Base-by-base conservation (phyloP, 108 stramenopile species). In the Cyclotella kingstonii region DNA sequence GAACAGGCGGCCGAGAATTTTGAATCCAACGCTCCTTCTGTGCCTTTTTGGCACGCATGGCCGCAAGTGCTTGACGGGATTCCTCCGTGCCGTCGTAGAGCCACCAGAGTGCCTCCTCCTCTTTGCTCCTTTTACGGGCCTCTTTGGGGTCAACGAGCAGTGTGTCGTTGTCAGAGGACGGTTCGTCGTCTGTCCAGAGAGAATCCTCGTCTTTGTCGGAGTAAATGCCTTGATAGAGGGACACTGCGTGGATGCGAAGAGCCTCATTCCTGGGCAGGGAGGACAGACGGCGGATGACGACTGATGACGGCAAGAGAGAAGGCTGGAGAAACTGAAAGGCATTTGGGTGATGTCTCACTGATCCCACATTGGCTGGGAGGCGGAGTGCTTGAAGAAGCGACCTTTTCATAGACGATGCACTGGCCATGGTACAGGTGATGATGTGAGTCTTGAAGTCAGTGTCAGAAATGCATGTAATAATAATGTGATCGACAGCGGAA, bases 221-320 rank as follows among this genome's bases (percentile, higher is more conserved):
- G 58, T 81, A 86, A 34, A 81, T 80, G n/a, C 80, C 80, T 23
- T 78, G 63, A 50, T 69, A 70, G 23, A 93, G 54, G 8, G 84
- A 78, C 5, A 93, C 83, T 17, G 83, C 86, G 42, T 89, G 84
- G 5, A 79, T 79, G 18, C 91, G 83, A 57, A 84, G 66, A 57
- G 50, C 41, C 34, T 42, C 35, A 26, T 63, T 66, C 36, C 29
- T 68, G 1, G 52, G 50, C 34, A 15, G 15, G 33, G 19, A 61
- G 10, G 44, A 61, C n/a, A 12, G 62, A 27, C 28, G 25, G n/a
- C 52, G 36, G 28, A 48, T 21, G 26, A 39, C 28, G 34, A 18
- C 43, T 23, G 27, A 41, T 12, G 35, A 4, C 15, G 29, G 42
- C n/a, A n/a, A n/a, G n/a, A n/a, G n/a, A n/a, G n/a, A n/a, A n/a